Base-by-base conservation (phyloP, 2,329 filamentous ascomycete genomes). In the Trichoderma sp. region DNA sequence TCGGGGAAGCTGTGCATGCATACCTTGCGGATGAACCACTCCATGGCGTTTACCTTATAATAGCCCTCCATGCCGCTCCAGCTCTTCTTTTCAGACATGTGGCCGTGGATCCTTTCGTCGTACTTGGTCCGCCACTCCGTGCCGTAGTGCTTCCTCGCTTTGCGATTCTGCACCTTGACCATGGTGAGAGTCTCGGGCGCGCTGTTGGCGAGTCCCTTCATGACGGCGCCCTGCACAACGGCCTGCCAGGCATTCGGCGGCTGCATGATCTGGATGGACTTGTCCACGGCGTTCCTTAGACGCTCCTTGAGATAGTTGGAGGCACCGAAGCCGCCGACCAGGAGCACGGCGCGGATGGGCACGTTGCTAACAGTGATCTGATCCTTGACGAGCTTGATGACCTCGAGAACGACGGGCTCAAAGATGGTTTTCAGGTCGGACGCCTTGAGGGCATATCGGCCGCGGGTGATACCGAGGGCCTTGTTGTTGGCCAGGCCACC, bases 201-300 rank as follows among this genome's bases (percentile, higher is more conserved):
- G 34, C 70, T 72, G 21, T 75, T 73, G 1, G 78, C 76, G 1
- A 83, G 71, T 1, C 81, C 81, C 69, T 80, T 82, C 75, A 81
- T 79, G 24, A 83, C 80, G 17, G 82, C 82, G 19, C 82, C 82
- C 41, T 78, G 77, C 0, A 81, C 80, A 7, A 83, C 78, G 2
- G 81, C 78, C 14, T 78, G 75, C 81, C 81, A 83, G 17, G 80
- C 77, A 58, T 80, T 78, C 5, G 76, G 74, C 0, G 82, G 80
- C 66, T 81, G 80, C 67, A 83, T 70, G 57, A 84, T 76, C 63
- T 78, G 72, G 19, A 81, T 74, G 0, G 70, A 71, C 21, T 67
- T 67, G 39, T 73, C 72, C 19, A 81, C 70, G 0, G 75, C 68
- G 59, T 73, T 69, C 56, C 74, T 71, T 9, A 83, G 70, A 15